These are phyloP conservation scores for Saccharomycopsis crataegensis DNA, from an alignment of 1,139 yeast genomes.

Conservation along the genomic window DNA sequence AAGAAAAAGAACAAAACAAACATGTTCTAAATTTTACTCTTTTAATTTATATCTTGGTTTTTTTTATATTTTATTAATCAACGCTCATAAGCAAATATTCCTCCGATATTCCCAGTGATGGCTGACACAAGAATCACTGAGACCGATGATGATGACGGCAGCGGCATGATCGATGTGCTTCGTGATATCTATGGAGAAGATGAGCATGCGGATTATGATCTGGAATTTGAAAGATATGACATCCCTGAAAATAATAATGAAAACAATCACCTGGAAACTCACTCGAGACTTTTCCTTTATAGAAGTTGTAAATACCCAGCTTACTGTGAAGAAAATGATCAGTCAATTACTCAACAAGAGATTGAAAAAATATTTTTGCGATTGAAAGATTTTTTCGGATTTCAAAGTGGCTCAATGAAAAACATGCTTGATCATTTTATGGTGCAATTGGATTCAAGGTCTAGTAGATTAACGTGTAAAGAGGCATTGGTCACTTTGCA, in stretches of 20 bases:
- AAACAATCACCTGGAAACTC: too few relatives aligned
- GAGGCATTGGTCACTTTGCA: conserved; percentile 64
- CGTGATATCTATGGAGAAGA: neutral
- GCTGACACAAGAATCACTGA: neutral
- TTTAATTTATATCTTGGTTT: neutral
- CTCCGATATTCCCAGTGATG: neutral
- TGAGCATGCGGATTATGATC: neutral
- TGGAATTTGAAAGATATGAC: neutral
- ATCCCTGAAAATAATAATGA: too few relatives aligned
- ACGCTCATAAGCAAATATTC: neutral
- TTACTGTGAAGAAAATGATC: conserved; percentile 12
- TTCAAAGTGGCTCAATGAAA: conserved; percentile 69
- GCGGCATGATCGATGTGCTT: too few relatives aligned
- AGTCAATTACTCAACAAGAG: conserved; percentile 46
- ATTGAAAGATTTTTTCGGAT: conserved; percentile 58
- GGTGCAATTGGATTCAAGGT: conserved; percentile 68
- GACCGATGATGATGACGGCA: neutral
- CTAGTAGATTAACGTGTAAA: conserved; percentile 67
- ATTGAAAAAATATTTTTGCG: conserved; percentile 58
- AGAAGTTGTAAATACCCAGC: conserved; percentile 10
- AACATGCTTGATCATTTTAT: conserved; percentile 71
- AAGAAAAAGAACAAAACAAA: too few relatives aligned
- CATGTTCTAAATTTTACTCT: neutral
- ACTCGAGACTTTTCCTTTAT: conserved; percentile 3
- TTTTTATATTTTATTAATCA: neutral